These are phyloP conservation scores for Penicillium sp. DNA, from an alignment of 2,329 filamentous ascomycete species.

Conservation along the genomic window DNA sequence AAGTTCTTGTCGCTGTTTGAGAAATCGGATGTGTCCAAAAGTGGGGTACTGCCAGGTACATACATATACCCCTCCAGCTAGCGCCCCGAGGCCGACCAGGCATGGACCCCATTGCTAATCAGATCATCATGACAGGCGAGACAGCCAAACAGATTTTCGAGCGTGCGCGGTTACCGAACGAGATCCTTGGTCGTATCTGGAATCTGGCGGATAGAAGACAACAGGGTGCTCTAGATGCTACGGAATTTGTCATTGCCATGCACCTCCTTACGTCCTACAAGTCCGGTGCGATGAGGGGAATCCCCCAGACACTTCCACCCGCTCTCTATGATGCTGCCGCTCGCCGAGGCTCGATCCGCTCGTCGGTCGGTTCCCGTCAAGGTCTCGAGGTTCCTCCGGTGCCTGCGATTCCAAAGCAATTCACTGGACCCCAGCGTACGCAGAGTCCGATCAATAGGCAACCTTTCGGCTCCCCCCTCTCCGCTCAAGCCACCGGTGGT, in stretches of 20 bases:
- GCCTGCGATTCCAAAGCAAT: conserved; percentile 68
- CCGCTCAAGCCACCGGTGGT: conserved; percentile 48
- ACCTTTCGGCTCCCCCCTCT: no score
- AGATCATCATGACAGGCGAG: no score
- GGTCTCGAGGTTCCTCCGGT: conserved; percentile 51
- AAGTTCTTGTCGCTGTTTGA: conserved; percentile 89
- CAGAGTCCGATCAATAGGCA: no score
- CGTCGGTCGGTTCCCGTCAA: no score
- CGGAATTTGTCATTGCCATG: conserved; percentile 97
- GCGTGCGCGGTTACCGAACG: conserved; percentile 79
- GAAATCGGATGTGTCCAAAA: conserved; percentile 69
- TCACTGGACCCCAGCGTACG: conserved; percentile 55
- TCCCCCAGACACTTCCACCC: conserved; percentile 72
- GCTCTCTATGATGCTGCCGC: conserved; percentile 85
- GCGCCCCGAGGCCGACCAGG: no score
- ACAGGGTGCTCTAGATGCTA: conserved; percentile 71
- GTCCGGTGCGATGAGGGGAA: conserved; percentile 65
- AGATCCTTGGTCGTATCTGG: conserved; percentile 90
- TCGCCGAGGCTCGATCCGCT: conserved; percentile 49
- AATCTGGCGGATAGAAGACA: conserved; percentile 88
- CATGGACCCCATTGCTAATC: no score
- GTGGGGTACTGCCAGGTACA: conserved; percentile 62
- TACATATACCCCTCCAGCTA: no score
- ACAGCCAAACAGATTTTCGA: conserved; percentile 91
- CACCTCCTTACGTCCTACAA: conserved; percentile 89